Evolutionary conservation across 257 asterid species (phyloP), one percentile per base, ranked within the genome.

Genomic region (Thymus quinquecostatus): DNA sequence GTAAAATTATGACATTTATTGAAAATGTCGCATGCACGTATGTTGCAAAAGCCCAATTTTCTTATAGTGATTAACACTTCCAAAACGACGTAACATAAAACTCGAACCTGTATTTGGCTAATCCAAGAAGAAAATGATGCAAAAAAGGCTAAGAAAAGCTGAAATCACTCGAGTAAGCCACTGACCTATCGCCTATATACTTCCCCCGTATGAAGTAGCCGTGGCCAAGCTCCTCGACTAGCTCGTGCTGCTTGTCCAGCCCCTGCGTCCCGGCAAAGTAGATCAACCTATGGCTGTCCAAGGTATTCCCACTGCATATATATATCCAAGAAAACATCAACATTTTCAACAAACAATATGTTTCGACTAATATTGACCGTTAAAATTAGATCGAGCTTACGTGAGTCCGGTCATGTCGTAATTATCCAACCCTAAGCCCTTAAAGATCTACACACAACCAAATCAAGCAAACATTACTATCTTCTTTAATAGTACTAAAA

Each of bases 191-290:
- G 48, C 97, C 98, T 10, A 94, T 82, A 61, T 78, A 94, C 80
- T 79, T 91, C n/a, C 90, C 99, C 74, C 74, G 86, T 0, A 89
- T 82, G 80, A 94, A 91, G 80, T 91, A 91, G 76, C 98, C 98
- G 27, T 74, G 59, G 65, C 66, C 65, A 74, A 94, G 87, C 84
- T 89, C 93, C 80, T 94, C 95, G 2, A 82, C 88, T 8, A 91
- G 95, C 6, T 84, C 73, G 68, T 94, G 86, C 75, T 94, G 99
- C 85, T 86, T 89, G 27, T 86, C 96, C 8, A 33, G 8, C 60
- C 81, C 81, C 68, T 77, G 77, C 1, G 68, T 65, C 56, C 81
- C 77, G 4, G 81, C 81, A 65, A 59, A 77, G 56, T 71, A 71
- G 10, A 77, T 77, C 64, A 77, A 60, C 74, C 77, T 66, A 48